phyloP scores from a whole-genome alignment of 495 filamentous ascomycete genomes.

The Hypoxylon lienhwacheense region DNA sequence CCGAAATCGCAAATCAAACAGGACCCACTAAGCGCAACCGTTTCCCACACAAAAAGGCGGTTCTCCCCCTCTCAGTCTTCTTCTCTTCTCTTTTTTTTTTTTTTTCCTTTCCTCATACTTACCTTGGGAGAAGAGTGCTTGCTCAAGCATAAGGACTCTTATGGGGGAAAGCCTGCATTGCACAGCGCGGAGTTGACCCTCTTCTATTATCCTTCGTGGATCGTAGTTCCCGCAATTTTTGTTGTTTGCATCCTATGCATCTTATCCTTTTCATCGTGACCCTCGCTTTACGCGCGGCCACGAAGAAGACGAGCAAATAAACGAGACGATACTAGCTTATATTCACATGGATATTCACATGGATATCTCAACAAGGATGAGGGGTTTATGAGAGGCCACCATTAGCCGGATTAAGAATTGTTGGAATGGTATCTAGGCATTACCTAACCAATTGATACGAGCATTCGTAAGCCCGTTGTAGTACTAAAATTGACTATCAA shows the following conservation, averaged over 20 bases:
- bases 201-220: slow-evolving; percentile 69
- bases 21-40: background rate
- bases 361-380: too few species aligned
- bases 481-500: too few species aligned
- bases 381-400: too few species aligned
- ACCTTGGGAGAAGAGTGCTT: slow-evolving; percentile 66
- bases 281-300: slow-evolving; percentile 25
- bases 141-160: slow-evolving; percentile 64
- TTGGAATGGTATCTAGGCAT: too few species aligned
- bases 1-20: slow-evolving; percentile 29
- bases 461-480: too few species aligned
- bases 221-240: slow-evolving; percentile 72
- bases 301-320: slow-evolving; percentile 40
- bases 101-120: slow-evolving; percentile 52
- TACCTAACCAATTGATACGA: too few species aligned
- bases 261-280: slow-evolving; percentile 40
- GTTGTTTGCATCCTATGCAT: too few species aligned
- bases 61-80: slow-evolving; percentile 5
- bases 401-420: too few species aligned
- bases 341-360: too few species aligned
- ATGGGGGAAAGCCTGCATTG: slow-evolving; percentile 72
- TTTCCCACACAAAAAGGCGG: slow-evolving; percentile 33
- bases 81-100: slow-evolving; percentile 42
- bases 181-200: slow-evolving; percentile 70
- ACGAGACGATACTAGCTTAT: too few species aligned